Evolutionary conservation across 2,329 filamentous ascomycete species (phyloP), one percentile per base, ranked within the genome.

Genomic region (Penicillium brasilianum): DNA sequence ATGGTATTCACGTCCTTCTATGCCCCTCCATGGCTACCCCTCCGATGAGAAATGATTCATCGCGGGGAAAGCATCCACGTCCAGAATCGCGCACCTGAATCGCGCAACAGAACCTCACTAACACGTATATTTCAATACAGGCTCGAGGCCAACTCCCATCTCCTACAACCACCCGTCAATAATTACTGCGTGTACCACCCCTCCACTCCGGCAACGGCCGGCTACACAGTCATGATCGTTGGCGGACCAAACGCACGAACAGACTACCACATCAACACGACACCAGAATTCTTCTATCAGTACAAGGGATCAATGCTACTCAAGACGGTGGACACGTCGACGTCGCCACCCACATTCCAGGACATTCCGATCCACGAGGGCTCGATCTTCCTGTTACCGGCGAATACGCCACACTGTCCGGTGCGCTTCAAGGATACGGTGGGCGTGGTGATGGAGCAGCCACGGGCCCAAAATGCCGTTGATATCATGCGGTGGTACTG

Each of bases 231-330:
- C 65, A 82, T 82, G 90, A 93, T 97, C 71, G 93, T 99, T 64
- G 95, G 95, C 75, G 95, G 95, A 13, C 95, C 95, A 72, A 98
- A 98, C 78, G 92, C 92, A 63, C 88, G 95, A 66, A 97, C 93
- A 58, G 95, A 98, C 83, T 99, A 97, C 83, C 95, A 98, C 84
- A 94, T 98, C 85, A 98, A 98, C 84, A 83, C 88, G 71, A 98
- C 94, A 0, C 88, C 95, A 13, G 95, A 98, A 78, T 98, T 93
- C 89, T 99, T 98, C 87, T 98, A 95, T 84, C 94, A 98, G 79
- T 88, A 97, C 85, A 88, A 89, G 71, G 95, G 95, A 67, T 88
- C 90, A 67, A 97, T 98, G 94, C 84, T 95, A 60, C 89, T 99
- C 69, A 96, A 96, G 76, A 90, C 95, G 16, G 91, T 97, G 65